phyloP scores from a whole-genome alignment of 2,329 filamentous ascomycete species.

The Incumbomyces delicatus region DNA sequence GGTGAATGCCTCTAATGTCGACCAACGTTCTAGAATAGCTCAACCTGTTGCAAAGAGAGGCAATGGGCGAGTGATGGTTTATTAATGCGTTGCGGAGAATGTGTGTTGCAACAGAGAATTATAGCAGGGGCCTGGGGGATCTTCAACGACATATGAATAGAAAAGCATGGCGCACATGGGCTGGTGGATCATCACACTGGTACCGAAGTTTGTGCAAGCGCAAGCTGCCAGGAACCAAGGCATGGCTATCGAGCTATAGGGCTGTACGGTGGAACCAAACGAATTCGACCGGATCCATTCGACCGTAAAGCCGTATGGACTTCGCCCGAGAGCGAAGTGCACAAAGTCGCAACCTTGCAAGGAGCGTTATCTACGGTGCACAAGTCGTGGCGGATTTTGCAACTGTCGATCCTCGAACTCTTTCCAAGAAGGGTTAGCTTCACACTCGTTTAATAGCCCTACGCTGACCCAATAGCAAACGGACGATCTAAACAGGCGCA shows the following conservation, averaged over 20 bases:
- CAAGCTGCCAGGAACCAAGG: conserved; percentile 6
- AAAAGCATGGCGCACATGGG: conserved; percentile 2
- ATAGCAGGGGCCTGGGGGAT: conserved; percentile 3
- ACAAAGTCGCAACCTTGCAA: not conserved
- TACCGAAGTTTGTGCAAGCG: not conserved
- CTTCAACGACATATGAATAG: conserved; percentile 6
- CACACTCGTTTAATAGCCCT: not conserved
- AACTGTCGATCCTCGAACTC: not conserved
- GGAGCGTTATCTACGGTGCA: conserved; percentile 2
- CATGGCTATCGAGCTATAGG: not conserved
- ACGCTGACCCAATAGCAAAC: not conserved
- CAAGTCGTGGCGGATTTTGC: not conserved
- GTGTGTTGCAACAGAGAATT: not conserved
- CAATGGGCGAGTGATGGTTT: not conserved
- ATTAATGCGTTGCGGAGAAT: conserved; percentile 2
- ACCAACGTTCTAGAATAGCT: conserved; percentile 1
- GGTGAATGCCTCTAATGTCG: conserved; percentile 3
- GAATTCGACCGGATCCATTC: not conserved
- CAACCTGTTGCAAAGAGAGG: no score
- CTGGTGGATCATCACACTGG: conserved; percentile 1
- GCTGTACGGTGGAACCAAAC: not conserved
- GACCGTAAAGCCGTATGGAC: not conserved
- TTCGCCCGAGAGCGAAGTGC: not conserved
- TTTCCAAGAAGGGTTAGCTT: not conserved
- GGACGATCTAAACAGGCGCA: not conserved